Evolutionary conservation across 192 early-diverging fungal species (phyloP).

Genomic region (Diversispora epigaea): DNA sequence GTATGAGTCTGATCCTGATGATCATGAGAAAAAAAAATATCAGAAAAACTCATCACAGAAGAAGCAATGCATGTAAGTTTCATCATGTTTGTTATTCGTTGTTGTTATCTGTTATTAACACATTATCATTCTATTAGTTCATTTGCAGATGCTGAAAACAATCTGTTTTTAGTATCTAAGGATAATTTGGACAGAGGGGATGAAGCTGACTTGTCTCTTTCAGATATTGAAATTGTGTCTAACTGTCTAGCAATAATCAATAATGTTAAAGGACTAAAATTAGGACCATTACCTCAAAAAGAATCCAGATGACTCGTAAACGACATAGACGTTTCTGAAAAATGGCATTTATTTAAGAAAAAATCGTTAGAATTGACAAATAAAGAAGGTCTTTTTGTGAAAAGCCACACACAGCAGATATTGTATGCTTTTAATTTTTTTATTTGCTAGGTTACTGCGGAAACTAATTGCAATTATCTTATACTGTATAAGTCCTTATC

Average conservation of each 20-base stretch:
- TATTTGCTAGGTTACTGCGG: slow-evolving; percentile 29
- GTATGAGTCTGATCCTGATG: slow-evolving; percentile 10
- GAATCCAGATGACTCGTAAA: slow-evolving; percentile 29
- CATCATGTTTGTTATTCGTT: slow-evolving; percentile 18
- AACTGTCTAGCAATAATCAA: slow-evolving; percentile 31
- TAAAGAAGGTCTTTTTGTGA: slow-evolving; percentile 21
- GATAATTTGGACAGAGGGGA: background rate
- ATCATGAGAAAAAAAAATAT: slow-evolving; percentile 7
- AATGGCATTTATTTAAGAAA: slow-evolving; percentile 28
- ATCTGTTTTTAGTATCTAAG: background rate
- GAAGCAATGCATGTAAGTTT: slow-evolving; percentile 23
- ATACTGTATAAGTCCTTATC: slow-evolving; percentile 32
- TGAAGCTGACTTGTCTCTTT: background rate
- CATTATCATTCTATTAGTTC: slow-evolving; percentile 15
- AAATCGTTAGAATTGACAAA: slow-evolving; percentile 22
- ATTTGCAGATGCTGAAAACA: slow-evolving; percentile 15
- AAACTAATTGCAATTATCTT: slow-evolving; percentile 35
- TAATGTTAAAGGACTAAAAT: slow-evolving; percentile 3
- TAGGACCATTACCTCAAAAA: slow-evolving; percentile 25
- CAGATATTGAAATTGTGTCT: slow-evolving; percentile 1
- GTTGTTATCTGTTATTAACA: slow-evolving; percentile 16
- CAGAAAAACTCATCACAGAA: slow-evolving; percentile 3
- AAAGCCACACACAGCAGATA: slow-evolving; percentile 29
- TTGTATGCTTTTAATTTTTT: slow-evolving; percentile 31
- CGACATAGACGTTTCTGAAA: slow-evolving; percentile 16